Base-by-base conservation (phyloP, 345 rosid genomes). In the Cardamine occulta region DNA sequence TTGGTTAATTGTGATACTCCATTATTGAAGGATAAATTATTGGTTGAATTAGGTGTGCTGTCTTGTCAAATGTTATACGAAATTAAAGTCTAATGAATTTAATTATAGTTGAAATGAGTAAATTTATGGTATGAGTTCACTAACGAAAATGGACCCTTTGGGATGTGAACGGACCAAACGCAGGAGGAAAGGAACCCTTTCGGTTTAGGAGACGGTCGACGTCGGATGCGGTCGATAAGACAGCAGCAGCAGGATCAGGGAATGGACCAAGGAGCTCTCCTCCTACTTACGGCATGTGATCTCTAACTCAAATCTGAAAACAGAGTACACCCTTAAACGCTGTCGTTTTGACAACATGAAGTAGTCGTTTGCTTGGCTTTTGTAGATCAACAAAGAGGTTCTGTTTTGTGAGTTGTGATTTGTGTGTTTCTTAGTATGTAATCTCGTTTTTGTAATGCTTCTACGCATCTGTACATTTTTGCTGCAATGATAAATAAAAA, bases 241-340 rank as follows among this genome's bases (percentile, higher is more conserved):
- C 31, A 28, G 31, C 80, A 51, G 40, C 75, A 77, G 75, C 74
- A 47, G 81, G 79, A 42, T 84, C 80, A 44, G 91, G 79, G 85
- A 85, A 12, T 85, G 85, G 92, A 87, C 82, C 87, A 80, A 73
- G 92, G 83, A 83, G 82, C 84, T 73, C 93, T 86, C 21, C 84
- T 89, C 69, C 97, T 95, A 81, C 97, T 87, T 84, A 84, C 84
- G 84, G 90, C 87, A 74, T 87, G 84, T 95, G 97, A 95, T 69
- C 71, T 80, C 59, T 80, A 60, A 74, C 74, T 9, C 49, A 29
- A 58, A 3, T 48, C 79, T 37, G 7, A 63, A 14, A 56, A 70
- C 72, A 57, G 63, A 68, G 69, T 35, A 47, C 51, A 45, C 28
- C 26, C 55, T 32, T 45, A 44, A 19, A 59, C 47, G 66, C 2